These are phyloP conservation scores for Allium sativum DNA, from an alignment of 106 monocot genomes.

Conservation along the genomic window DNA sequence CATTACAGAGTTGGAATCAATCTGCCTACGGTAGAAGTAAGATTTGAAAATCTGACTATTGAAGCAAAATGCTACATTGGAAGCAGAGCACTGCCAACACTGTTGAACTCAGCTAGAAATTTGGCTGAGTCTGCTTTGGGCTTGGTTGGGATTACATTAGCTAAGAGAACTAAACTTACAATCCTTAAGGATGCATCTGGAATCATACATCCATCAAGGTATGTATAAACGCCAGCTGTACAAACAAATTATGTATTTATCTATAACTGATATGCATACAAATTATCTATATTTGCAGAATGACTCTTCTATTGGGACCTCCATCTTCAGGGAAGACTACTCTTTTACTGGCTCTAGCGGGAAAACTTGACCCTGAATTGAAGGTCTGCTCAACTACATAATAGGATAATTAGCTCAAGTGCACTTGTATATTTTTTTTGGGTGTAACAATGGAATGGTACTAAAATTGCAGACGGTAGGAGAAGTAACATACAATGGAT, in stretches of 20 bases:
- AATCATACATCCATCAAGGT: conserved; percentile 57
- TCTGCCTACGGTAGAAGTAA: conserved; percentile 67
- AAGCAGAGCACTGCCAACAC: conserved; percentile 50
- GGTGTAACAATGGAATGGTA: not conserved
- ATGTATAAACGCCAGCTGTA: not conserved
- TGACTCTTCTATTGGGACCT: conserved; percentile 80
- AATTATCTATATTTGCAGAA: conserved; percentile 25
- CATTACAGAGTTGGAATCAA: conserved; percentile 54
- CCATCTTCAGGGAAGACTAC: conserved; percentile 87
- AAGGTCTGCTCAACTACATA: conserved; percentile 27
- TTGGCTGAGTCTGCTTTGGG: conserved; percentile 37
- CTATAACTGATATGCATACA: too few relatives aligned
- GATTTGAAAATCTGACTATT: conserved; percentile 47
- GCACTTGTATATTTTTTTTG: not conserved
- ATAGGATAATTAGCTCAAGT: not conserved
- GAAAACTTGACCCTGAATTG: conserved; percentile 54
- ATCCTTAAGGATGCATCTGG: conserved; percentile 56
- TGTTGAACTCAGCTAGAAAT: conserved; percentile 41
- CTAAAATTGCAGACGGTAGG: conserved; percentile 24
- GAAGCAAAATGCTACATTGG: conserved; percentile 61
- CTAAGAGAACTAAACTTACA: conserved; percentile 37
- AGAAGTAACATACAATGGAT: conserved; percentile 65
- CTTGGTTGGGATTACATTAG: conserved; percentile 23
- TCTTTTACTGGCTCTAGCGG: conserved; percentile 64
- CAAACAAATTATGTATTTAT: not conserved